Percentiles rank a stretch among this genome's conserved stretches.
Evolutionary conservation across 768 basidiomycete genomes (phyloP).

Genomic region (Dioszegia crocea): DNA sequence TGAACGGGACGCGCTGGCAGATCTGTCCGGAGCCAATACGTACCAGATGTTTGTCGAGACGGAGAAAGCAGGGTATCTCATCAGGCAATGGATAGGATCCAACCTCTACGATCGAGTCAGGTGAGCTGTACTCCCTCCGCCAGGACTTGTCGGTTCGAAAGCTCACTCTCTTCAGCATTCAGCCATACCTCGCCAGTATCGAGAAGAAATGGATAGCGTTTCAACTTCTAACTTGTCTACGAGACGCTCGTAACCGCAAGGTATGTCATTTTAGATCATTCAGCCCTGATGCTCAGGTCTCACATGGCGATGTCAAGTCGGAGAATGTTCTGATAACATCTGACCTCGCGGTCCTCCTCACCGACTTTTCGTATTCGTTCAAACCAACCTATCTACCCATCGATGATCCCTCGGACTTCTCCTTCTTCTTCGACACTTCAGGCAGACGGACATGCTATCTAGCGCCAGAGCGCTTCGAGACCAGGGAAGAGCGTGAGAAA

Average conservation of each 20-base stretch:
- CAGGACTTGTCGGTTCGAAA: not conserved
- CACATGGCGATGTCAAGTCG: slow-evolving; percentile 96
- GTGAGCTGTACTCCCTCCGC: slow-evolving; percentile 52
- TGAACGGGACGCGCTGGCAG: slow-evolving; percentile 75
- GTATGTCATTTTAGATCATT: slow-evolving; percentile 39
- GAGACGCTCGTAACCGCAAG: slow-evolving; percentile 72
- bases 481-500: slow-evolving; percentile 33
- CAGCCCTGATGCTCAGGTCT: slow-evolving; percentile 55
- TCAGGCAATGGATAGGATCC: slow-evolving; percentile 90
- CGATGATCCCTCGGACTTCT: slow-evolving; percentile 95
- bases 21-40: slow-evolving; percentile 81
- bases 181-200: slow-evolving; percentile 81
- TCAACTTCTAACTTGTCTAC: slow-evolving; percentile 78
- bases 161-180: slow-evolving; percentile 61
- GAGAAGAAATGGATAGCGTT: slow-evolving; percentile 99
- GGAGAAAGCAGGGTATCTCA: slow-evolving; percentile 89
- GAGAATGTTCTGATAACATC: slow-evolving; percentile 95
- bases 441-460: slow-evolving; percentile 90
- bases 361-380: slow-evolving; percentile 85
- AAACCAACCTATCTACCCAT: slow-evolving; percentile 93
- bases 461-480: slow-evolving; percentile 92
- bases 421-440: slow-evolving; percentile 95
- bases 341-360: slow-evolving; percentile 90
- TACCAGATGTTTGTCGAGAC: slow-evolving; percentile 90
- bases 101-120: slow-evolving; percentile 96